phyloP scores from a whole-genome alignment of 2,329 filamentous ascomycete genomes.

The Fusarium sp. region DNA sequence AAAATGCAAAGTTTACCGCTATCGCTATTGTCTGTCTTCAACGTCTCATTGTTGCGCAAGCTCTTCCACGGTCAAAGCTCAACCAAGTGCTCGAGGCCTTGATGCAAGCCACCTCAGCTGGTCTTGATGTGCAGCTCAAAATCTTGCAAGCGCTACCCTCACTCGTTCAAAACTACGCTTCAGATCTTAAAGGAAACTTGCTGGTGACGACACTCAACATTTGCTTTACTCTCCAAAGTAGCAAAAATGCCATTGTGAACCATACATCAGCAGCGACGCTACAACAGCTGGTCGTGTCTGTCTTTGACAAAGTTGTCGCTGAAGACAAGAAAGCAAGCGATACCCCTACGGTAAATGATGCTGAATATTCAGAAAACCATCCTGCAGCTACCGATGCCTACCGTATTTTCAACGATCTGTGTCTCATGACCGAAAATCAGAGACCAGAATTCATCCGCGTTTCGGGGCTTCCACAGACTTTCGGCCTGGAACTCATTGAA shows the following conservation, averaged over 20 bases:
- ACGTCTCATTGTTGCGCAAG: conserved; percentile 82
- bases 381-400: conserved; percentile 87
- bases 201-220: conserved; percentile 86
- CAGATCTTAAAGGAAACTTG: conserved; percentile 81
- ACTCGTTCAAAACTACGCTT: conserved; percentile 87
- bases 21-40: conserved; percentile 91
- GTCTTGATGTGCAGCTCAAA: conserved; percentile 92
- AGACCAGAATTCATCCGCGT: conserved; percentile 84
- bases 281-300: conserved; percentile 89
- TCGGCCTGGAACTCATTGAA: conserved; percentile 91
- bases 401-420: conserved; percentile 88
- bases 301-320: conserved; percentile 88
- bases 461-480: conserved; percentile 79
- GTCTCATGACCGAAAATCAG: conserved; percentile 85
- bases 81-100: conserved; percentile 89
- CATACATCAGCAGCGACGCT: conserved; percentile 97
- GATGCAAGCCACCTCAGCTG: conserved; percentile 81
- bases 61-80: conserved; percentile 80
- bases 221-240: conserved; percentile 89
- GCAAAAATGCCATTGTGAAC: conserved; percentile 92
- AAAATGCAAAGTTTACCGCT: conserved; percentile 87
- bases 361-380: conserved; percentile 71
- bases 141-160: conserved; percentile 92
- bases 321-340: conserved; percentile 73
- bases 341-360: conserved; percentile 67